phyloP scores from a whole-genome alignment of 768 basidiomycete species.

The Tricholoma hemisulphureum region DNA sequence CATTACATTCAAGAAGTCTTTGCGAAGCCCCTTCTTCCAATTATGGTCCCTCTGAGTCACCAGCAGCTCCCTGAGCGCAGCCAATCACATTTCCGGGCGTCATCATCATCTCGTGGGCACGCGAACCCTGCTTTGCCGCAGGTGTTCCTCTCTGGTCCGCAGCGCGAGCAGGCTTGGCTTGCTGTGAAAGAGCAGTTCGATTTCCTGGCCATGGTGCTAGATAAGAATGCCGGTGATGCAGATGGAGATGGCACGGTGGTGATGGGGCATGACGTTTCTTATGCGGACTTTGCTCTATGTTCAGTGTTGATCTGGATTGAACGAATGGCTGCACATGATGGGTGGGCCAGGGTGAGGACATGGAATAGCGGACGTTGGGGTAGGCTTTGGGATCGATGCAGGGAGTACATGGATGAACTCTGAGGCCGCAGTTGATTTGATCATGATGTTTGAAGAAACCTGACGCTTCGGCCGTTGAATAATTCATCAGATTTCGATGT shows the following conservation, averaged over 20 bases:
- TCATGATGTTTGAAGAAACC: no score
- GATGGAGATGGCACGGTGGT: slow-evolving; percentile 65
- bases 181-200: slow-evolving; percentile 67
- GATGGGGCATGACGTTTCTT: slow-evolving; percentile 64
- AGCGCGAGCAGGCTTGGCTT: slow-evolving; percentile 63
- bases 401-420: slow-evolving; percentile 65
- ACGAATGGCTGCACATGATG: slow-evolving; percentile 68
- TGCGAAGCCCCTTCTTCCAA: slow-evolving; percentile 61
- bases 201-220: slow-evolving; percentile 60
- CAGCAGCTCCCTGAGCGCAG: slow-evolving; percentile 56
- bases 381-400: slow-evolving; percentile 59
- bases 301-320: slow-evolving; percentile 75
- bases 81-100: slow-evolving; percentile 46
- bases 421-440: background rate
- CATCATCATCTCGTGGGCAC: slow-evolving; percentile 13
- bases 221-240: slow-evolving; percentile 63
- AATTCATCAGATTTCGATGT: no score
- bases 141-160: slow-evolving; percentile 34
- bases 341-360: slow-evolving; percentile 63
- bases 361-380: slow-evolving; percentile 75
- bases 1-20: slow-evolving; percentile 68
- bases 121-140: slow-evolving; percentile 10
- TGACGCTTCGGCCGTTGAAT: no score
- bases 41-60: slow-evolving; percentile 69
- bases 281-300: slow-evolving; percentile 74